Percentiles rank a stretch among this genome's conserved stretches.
These are phyloP conservation scores for Tuber brumale DNA, from an alignment of 495 filamentous ascomycete genomes.

Conservation along the genomic window DNA sequence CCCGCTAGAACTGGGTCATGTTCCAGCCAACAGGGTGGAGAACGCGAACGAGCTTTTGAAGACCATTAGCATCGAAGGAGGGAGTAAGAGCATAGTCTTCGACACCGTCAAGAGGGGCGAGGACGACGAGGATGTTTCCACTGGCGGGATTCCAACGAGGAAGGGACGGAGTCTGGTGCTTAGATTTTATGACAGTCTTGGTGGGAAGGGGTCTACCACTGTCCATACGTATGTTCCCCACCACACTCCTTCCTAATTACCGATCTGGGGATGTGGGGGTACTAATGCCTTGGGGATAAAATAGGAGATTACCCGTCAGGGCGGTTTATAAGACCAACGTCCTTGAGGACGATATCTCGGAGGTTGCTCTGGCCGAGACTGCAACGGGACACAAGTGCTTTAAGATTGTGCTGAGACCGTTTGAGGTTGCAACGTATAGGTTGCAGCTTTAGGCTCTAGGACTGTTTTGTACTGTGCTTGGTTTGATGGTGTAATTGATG, in stretches of 20 bases:
- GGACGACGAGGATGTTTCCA: slow-evolving; percentile 83
- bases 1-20: slow-evolving; percentile 51
- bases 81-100: slow-evolving; percentile 44
- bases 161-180: slow-evolving; percentile 72
- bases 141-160: slow-evolving; percentile 60
- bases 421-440: slow-evolving; percentile 83
- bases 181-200: slow-evolving; percentile 85
- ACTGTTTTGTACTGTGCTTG: background rate
- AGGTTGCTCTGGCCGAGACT: slow-evolving; percentile 49
- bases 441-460: slow-evolving; percentile 54
- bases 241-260: background rate
- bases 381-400: slow-evolving; percentile 49
- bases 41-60: slow-evolving; percentile 38
- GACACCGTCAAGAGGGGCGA: slow-evolving; percentile 64
- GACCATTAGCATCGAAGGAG: slow-evolving; percentile 41
- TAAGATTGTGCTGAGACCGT: slow-evolving; percentile 65
- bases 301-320: slow-evolving; percentile 56
- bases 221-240: slow-evolving; percentile 49
- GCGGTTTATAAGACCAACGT: slow-evolving; percentile 74
- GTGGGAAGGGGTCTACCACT: slow-evolving; percentile 63
- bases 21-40: slow-evolving; percentile 2
- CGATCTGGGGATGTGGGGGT: background rate
- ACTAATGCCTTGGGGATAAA: slow-evolving; percentile 1
- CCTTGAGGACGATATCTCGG: slow-evolving; percentile 61
- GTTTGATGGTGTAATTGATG: background rate